These are phyloP conservation scores for Myrica gale DNA, from an alignment of 306 rosid species.

Conservation along the genomic window DNA sequence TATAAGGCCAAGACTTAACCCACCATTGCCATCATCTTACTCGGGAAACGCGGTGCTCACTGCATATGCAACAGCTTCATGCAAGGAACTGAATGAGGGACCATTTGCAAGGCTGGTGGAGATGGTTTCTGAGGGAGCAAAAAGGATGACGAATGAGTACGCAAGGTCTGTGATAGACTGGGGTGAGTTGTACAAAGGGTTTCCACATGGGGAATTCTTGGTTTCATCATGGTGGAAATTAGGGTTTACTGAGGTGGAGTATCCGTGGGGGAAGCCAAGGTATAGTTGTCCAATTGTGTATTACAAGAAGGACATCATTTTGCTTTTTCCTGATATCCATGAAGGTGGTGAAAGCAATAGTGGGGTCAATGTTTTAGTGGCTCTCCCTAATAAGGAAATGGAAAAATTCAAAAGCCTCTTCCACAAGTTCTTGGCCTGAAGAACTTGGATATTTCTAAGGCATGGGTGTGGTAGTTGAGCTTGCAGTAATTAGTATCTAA, in stretches of 20 bases:
- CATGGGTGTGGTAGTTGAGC: too few species aligned
- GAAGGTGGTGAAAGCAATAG: constrained; percentile 19
- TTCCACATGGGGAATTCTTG: constrained; percentile 68
- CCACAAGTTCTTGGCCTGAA: constrained; percentile 25
- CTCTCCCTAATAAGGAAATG: constrained; percentile 62
- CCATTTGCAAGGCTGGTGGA: constrained; percentile 48
- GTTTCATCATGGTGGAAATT: constrained; percentile 83
- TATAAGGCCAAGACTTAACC: constrained; percentile 45
- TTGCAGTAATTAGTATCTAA: too few species aligned
- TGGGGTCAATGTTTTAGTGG: constrained; percentile 53
- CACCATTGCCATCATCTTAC: constrained; percentile 42
- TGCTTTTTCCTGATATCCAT: constrained; percentile 52
- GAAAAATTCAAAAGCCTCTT: constrained; percentile 45
- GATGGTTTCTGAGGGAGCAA: constrained; percentile 56
- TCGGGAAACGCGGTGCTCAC: constrained; percentile 56
- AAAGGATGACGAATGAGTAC: constrained; percentile 59
- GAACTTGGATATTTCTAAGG: too few species aligned
- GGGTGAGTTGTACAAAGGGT: constrained; percentile 64
- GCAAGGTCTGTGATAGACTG: constrained; percentile 63
- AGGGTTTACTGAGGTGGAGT: constrained; percentile 68
- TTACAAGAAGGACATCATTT: constrained; percentile 58
- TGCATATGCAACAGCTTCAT: constrained; percentile 37
- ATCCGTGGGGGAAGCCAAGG: constrained; percentile 82
- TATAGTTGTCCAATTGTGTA: constrained; percentile 65
- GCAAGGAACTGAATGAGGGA: constrained; percentile 40